Base-by-base conservation (phyloP, 2,329 filamentous ascomycete genomes). In the Paraphoma sp. region DNA sequence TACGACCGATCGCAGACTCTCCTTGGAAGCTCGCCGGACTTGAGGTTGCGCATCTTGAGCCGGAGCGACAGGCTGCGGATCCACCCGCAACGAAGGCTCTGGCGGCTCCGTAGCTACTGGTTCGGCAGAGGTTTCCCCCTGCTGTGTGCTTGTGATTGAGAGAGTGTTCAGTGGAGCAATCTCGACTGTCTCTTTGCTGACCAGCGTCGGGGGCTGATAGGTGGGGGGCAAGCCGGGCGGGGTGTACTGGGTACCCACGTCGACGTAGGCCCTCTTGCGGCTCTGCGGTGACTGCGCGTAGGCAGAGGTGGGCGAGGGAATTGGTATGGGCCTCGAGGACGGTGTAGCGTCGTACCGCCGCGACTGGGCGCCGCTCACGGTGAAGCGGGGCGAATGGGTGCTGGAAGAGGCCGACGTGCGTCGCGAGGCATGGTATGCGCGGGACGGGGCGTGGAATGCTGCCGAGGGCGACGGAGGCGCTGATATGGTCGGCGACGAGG, bases 231-330 rank as follows among this genome's bases (percentile, higher is more conserved):
- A 77, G 56, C 76, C 78, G 54, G 80, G 77, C 44, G 82, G 83
- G 43, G 82, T 83, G 70, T 85, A 86, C 70, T 86, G 84, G 36
- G 83, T 86, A 56, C 76, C 79, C 33, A 78, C 78, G 77, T 85
- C 81, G 54, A 78, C 77, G 73, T 80, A 81, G 57, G 71, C 65
- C 45, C 71, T 71, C 62, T 68, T 72, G 59, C 56, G 63, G 44
- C 57, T 48, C 54, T 69, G 69, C 1, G 71, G 72, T 40, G 71
- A 74, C 14, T 57, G 56, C 18, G 65, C 48, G 48, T 66, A 65
- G 14, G 60, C 48, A 3, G 67, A 44, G 14, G 64, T 62, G n/a
- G 70, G 69, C 41, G 71, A 69, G 23, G 68, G 68, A 18, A 65
- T 60, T 16, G 67, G 16, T 58, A 56, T 41, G 64, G 68, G 54